Evolutionary conservation across 1,139 yeast genomes (phyloP).

Genomic region (Chernovozyma aurita): DNA sequence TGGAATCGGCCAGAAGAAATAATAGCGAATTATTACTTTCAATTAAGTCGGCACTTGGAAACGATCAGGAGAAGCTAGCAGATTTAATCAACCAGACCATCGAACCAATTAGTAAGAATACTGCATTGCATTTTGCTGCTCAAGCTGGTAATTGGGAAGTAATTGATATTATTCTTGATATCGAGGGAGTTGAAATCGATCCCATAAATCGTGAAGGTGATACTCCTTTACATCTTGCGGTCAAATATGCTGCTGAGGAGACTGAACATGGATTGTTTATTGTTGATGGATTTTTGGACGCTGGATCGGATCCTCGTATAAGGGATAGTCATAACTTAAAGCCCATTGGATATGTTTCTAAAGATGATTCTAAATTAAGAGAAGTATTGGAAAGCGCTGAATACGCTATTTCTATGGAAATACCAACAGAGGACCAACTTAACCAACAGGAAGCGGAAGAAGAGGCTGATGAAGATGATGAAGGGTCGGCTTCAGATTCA

Average conservation of each 20-base stretch:
- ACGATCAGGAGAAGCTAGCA: slow-evolving; percentile 48
- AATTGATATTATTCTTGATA: slow-evolving; percentile 75
- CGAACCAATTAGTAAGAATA: slow-evolving; percentile 76
- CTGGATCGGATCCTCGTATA: slow-evolving; percentile 80
- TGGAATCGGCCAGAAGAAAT: slow-evolving; percentile 86
- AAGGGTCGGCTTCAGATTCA: slow-evolving; percentile 35
- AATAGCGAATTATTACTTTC: slow-evolving; percentile 69
- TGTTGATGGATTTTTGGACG: slow-evolving; percentile 79
- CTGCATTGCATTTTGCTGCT: slow-evolving; percentile 80
- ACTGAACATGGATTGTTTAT: slow-evolving; percentile 83
- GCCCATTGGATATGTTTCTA: slow-evolving; percentile 72
- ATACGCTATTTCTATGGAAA: slow-evolving; percentile 51
- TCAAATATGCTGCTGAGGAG: slow-evolving; percentile 67
- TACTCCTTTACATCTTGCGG: slow-evolving; percentile 88
- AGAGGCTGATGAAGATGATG: slow-evolving; percentile 21
- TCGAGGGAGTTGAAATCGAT: slow-evolving; percentile 88
- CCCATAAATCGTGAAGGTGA: slow-evolving; percentile 74
- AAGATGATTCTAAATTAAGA: slow-evolving; percentile 48
- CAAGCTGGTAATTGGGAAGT: slow-evolving; percentile 82
- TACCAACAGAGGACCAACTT: slow-evolving; percentile 24
- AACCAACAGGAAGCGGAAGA: no score
- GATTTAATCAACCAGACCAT: slow-evolving; percentile 61
- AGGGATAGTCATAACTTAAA: slow-evolving; percentile 45
- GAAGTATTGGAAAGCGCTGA: slow-evolving; percentile 79
- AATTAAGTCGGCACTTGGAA: slow-evolving; percentile 44